Conservation (phyloP, 805 yeast genomes). For the Candida germanica region DNA sequence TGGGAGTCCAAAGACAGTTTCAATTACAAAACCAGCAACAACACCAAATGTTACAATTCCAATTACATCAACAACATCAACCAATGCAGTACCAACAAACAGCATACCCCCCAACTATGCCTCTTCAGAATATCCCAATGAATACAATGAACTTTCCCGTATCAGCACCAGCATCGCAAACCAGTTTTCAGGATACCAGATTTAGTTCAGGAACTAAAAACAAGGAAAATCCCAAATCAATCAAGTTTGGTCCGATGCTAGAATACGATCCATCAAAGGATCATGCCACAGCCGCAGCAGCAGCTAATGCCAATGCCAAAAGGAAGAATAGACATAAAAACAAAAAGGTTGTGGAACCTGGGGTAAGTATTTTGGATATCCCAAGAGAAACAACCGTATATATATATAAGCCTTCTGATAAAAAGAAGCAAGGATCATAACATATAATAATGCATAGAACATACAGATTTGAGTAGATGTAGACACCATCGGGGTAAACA, state of each 20-base stretch:
- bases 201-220: neutral
- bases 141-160: conserved; percentile 5
- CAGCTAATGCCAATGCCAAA: conserved; percentile 4
- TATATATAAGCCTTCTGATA: conserved; percentile 34
- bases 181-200: conserved; percentile 9
- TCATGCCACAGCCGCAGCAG: conserved; percentile 12
- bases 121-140: conserved; percentile 9
- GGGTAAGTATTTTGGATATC: conserved; percentile 25
- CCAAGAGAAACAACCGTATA: conserved; percentile 30
- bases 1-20: conserved; percentile 18
- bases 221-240: conserved; percentile 16
- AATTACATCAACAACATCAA: conserved; percentile 1
- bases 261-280: conserved; percentile 40
- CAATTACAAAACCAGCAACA: conserved; percentile 13
- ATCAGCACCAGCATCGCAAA: conserved; percentile 21
- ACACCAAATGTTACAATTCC: conserved; percentile 8
- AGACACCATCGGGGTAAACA: too few relatives aligned
- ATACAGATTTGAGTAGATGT: too few relatives aligned
- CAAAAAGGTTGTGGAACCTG: conserved; percentile 16
- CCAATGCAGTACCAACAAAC: conserved; percentile 11
- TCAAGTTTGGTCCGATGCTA: conserved; percentile 39
- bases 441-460: neutral
- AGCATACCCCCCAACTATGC: neutral
- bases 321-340: conserved; percentile 8
- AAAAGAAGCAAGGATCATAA: conserved; percentile 1